Evolutionary conservation across 345 rosid species (phyloP).

Genomic region (Gossypium mustelinum): DNA sequence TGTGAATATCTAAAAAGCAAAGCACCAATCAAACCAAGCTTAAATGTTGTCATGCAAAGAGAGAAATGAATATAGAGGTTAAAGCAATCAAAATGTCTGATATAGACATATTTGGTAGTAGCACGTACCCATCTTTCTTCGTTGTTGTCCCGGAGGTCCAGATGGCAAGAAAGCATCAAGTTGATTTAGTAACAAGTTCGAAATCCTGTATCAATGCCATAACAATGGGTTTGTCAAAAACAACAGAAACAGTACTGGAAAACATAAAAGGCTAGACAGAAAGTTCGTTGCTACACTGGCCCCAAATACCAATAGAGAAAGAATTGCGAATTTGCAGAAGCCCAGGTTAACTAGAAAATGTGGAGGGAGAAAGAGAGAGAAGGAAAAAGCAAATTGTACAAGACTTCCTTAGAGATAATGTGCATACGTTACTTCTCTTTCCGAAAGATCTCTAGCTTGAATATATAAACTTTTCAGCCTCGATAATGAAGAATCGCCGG

Average conservation of each 20-base stretch:
- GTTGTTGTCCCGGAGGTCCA: slow-evolving; percentile 73
- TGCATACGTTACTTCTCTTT: slow-evolving; percentile 70
- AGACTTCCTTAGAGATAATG: background rate
- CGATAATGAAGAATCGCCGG: slow-evolving; percentile 66
- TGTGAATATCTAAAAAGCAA: background rate
- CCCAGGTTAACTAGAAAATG: background rate
- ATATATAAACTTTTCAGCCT: slow-evolving; percentile 58
- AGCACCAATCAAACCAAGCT: background rate
- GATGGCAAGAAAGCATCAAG: slow-evolving; percentile 68
- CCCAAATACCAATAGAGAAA: background rate
- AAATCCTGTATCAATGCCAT: slow-evolving; percentile 42
- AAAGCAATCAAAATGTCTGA: slow-evolving; percentile 5
- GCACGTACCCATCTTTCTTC: slow-evolving; percentile 67
- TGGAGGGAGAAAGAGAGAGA: background rate
- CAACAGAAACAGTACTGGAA: background rate
- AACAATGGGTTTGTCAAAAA: slow-evolving; percentile 9
- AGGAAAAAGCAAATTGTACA: background rate
- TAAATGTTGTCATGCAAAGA: background rate
- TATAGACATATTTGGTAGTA: slow-evolving; percentile 8
- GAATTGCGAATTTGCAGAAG: background rate
- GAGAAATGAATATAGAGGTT: background rate
- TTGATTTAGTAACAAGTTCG: slow-evolving; percentile 47
- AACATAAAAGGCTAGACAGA: slow-evolving; percentile 3
- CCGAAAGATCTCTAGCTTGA: slow-evolving; percentile 84
- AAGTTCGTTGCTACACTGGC: background rate